Evolutionary conservation across 495 filamentous ascomycete species (phyloP).

Genomic region (Penicillium daleae): DNA sequence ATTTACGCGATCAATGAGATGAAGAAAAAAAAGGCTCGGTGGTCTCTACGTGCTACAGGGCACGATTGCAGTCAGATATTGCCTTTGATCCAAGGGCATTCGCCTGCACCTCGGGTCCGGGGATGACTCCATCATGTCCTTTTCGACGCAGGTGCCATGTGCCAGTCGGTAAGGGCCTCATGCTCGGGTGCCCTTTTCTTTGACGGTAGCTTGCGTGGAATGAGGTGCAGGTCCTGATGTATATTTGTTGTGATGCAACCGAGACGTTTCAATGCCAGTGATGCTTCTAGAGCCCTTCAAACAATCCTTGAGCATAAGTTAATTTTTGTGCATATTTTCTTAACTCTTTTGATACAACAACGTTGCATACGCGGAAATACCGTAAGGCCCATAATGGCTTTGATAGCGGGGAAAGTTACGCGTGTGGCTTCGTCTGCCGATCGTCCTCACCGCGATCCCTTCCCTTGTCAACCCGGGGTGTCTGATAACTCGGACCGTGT

Average conservation of each 20-base stretch:
- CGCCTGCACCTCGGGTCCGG: conserved; percentile 31
- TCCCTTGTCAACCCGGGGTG: not conserved
- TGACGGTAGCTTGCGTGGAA: conserved; percentile 13
- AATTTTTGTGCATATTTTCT: no score
- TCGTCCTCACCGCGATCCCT: conserved; percentile 8
- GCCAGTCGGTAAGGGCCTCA: conserved; percentile 26
- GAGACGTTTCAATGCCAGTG: conserved; percentile 40
- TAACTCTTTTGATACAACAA: no score
- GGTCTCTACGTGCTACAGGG: conserved; percentile 38
- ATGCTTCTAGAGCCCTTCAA: conserved; percentile 31
- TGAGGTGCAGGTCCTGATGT: conserved; percentile 43
- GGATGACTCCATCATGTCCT: conserved; percentile 22
- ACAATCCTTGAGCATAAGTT: not conserved
- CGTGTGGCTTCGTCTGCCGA: conserved; percentile 14
- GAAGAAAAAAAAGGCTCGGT: conserved; percentile 33
- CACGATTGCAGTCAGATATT: conserved; percentile 37
- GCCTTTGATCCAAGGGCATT: conserved; percentile 30
- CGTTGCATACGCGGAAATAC: not conserved
- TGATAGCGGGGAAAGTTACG: conserved; percentile 12
- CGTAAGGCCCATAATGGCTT: conserved; percentile 1
- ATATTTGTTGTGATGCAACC: conserved; percentile 46
- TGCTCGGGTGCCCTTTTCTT: conserved; percentile 18
- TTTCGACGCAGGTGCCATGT: conserved; percentile 23
- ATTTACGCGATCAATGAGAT: conserved; percentile 46
- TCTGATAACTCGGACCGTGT: not conserved